Base-by-base conservation (phyloP, 768 basidiomycete genomes). In the Agaricus blazei region DNA sequence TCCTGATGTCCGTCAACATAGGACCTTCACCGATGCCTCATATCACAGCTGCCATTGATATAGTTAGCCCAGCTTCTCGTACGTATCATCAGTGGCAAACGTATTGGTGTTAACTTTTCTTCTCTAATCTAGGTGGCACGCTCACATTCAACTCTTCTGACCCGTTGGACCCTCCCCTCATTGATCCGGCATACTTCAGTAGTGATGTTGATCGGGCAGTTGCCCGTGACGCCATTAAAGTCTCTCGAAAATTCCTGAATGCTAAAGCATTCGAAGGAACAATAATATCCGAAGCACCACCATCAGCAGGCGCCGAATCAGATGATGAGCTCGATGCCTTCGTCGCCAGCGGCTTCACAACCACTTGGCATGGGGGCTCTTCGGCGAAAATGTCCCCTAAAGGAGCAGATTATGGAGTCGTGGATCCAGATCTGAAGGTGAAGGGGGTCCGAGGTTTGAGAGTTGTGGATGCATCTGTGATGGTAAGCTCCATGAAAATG, bases 191-290 rank as follows among this genome's bases (percentile, higher is more conserved):
- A 0, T 48, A 52, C 19, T 23, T 60, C 19, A 51, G 49, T 4
- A 19, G 41, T 14, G 44, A 36, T 1, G 45, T 63, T 48, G 69
- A 70, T 49, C 45, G 63, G n/a, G 29, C 46, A n/a, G 55, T 62
- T 11, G 59, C 68, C 45, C 57, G 58, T 4, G 54, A 59, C 31
- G 60, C 41, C 8, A 45, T 59, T n/a, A 9, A 37, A 23, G 15
- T 4, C n/a, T 5, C 50, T 8, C 28, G 51, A 3, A 15, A 40
- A 9, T 59, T 59, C 47, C 34, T 3, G 8, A 11, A 47, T 14
- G 55, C 60, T 1, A 36, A 43, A 24, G 56, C 54, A 9, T 59
- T 46, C 48, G 49, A 47, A 4, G 56, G 51, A 1, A 57, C 48
- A n/a, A 31, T 43, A 1, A 19, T 48, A 7, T 29, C n/a, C 3